These are phyloP conservation scores for Marsdenia floribunda DNA, from an alignment of 257 asterid species.

Conservation along the genomic window DNA sequence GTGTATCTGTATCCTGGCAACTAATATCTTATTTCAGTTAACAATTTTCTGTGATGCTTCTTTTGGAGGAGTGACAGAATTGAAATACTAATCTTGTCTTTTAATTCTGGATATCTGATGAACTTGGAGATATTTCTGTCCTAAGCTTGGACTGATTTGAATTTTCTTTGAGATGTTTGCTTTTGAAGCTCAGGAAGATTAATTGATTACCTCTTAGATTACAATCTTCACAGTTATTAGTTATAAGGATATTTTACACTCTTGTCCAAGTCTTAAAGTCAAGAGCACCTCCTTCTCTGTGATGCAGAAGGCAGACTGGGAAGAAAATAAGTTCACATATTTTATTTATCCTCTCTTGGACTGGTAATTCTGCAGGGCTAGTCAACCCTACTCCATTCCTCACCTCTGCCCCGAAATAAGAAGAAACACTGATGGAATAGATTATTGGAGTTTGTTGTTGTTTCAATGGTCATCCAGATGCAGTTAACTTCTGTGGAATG, in stretches of 20 bases:
- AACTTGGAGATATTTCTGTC: not conserved
- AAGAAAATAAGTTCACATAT: not conserved
- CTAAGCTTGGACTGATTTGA: not conserved
- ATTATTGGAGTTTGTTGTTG: not conserved
- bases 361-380: not conserved
- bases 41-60: not conserved
- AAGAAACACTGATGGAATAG: not conserved
- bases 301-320: not conserved
- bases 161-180: not conserved
- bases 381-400: not conserved
- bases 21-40: not conserved
- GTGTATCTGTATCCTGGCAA: not conserved
- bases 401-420: not conserved
- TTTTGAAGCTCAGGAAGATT: not conserved
- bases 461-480: not conserved
- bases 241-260: not conserved
- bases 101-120: not conserved
- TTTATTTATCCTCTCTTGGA: not conserved
- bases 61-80: not conserved
- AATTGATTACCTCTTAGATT: not conserved
- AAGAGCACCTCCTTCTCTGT: not conserved
- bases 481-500: not conserved
- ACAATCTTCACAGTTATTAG: not conserved
- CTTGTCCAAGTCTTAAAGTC: not conserved
- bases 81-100: not conserved